Conservation (phyloP, 768 basidiomycete species). For the Leccinum variicolor region DNA sequence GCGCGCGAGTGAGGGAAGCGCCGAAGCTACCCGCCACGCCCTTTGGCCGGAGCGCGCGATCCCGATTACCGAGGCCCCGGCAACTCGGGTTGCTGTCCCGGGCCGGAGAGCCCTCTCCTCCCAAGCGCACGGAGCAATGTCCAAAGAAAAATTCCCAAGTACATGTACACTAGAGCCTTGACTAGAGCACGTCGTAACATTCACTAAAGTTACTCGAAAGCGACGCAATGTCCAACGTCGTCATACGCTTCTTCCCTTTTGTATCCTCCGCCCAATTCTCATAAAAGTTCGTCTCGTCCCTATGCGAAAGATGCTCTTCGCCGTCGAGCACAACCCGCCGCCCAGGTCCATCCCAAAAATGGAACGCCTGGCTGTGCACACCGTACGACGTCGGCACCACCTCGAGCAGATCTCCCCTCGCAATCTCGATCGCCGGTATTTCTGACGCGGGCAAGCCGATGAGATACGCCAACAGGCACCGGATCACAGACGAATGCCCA, state of each 20-base stretch:
- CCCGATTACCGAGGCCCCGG: too few species aligned
- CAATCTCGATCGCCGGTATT: constrained; percentile 96
- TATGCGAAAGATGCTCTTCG: constrained; percentile 32
- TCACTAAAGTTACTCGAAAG: constrained; percentile 8
- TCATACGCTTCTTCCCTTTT: constrained; percentile 50
- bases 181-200: neutral
- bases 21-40: too few species aligned
- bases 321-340: constrained; percentile 42
- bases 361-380: constrained; percentile 85
- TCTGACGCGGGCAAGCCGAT: constrained; percentile 94
- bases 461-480: constrained; percentile 90
- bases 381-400: constrained; percentile 87
- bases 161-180: neutral
- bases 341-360: constrained; percentile 90
- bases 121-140: too few species aligned
- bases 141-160: neutral
- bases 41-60: too few species aligned
- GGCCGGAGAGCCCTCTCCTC: too few species aligned
- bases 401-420: constrained; percentile 94
- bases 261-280: constrained; percentile 85
- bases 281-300: constrained; percentile 78
- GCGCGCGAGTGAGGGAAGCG: too few species aligned
- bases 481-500: constrained; percentile 95
- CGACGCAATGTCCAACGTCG: constrained; percentile 30
- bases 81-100: too few species aligned